phyloP scores from a whole-genome alignment of 73 alveolate species.

The Paramecium tetraurelia region DNA sequence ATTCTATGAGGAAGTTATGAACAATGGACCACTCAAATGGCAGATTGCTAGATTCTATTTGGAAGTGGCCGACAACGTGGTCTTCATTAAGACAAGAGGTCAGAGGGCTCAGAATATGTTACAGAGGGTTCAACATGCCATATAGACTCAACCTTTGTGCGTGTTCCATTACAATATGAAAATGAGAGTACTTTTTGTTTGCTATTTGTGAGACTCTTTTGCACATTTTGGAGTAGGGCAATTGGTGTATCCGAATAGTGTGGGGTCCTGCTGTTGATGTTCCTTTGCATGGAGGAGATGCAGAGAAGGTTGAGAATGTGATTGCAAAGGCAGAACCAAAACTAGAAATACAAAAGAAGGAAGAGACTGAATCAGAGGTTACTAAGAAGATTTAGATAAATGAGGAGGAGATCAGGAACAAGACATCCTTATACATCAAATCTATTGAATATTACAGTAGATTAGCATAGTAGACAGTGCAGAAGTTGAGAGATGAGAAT shows the following conservation, averaged over 20 bases:
- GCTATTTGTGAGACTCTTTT: background rate
- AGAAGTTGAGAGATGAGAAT: background rate
- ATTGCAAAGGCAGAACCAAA: background rate
- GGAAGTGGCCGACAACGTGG: background rate
- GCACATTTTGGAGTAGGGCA: background rate
- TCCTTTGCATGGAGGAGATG: background rate
- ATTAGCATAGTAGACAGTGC: background rate
- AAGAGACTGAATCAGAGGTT: background rate
- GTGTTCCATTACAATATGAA: background rate
- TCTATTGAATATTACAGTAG: background rate
- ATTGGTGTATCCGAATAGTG: background rate
- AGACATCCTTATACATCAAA: background rate
- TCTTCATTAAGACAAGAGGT: conserved; percentile 18
- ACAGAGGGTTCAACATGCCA: background rate
- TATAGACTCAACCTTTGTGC: background rate
- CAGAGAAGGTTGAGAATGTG: background rate
- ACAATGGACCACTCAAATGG: background rate
- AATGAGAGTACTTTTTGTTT: background rate
- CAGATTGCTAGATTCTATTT: background rate
- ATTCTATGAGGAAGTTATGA: background rate
- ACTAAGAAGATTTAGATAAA: background rate
- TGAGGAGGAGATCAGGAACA: background rate
- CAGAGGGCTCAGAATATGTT: background rate
- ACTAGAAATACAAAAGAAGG: background rate
- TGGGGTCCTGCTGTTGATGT: conserved; percentile 30